Base-by-base conservation (phyloP, 1,284 basidiomycete species). In the Heterobasidion occidentale region DNA sequence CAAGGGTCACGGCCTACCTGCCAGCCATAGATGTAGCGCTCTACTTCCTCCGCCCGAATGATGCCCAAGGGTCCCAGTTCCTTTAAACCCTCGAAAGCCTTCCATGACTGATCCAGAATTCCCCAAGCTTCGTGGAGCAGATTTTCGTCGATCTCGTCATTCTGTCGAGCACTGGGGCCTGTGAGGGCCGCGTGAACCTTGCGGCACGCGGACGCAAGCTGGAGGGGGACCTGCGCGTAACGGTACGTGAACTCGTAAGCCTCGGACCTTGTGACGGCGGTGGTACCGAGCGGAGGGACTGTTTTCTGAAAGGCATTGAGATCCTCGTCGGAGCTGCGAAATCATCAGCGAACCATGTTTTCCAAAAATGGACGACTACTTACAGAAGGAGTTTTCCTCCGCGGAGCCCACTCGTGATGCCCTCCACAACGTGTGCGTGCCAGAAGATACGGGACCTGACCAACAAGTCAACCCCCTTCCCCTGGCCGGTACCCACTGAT, bases 341-440 rank as follows among this genome's bases (percentile, higher is more conserved):
- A 52, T 14, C 19, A 45, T 44, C 47, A 56, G 60, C 56, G 49
- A 49, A 17, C 53, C 9, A 9, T 48, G 27, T 15, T 51, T 49
- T 9, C 44, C 53, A 27, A 52, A 46, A 47, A 15, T 33, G 44
- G 33, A 11, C 15, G 44, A 36, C n/a, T 46, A 66, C 88, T 63
- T 72, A 89, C 88, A 91, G 68, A 53, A 86, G 72, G 49, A 94
- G 76, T 42, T 88, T 83, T 9, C 89, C 87, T 36, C 93, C 92
- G 56, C 83, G 78, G 56, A 94, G 76, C 19, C 86, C 92, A 15
- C 82, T 88, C 0, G 83, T 84, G 34, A 93, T 79, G 42, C 90
- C 84, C 70, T 95, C 92, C 59, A 91, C 84, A 8, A 89, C 81
- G 62, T 92, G 82, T 3, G 87, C 83, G 63, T 88, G 94, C 90